Evolutionary conservation across 129 eudicot species (phyloP), one percentile per base, ranked within the genome.

Genomic region (Ambrosia trifida): DNA sequence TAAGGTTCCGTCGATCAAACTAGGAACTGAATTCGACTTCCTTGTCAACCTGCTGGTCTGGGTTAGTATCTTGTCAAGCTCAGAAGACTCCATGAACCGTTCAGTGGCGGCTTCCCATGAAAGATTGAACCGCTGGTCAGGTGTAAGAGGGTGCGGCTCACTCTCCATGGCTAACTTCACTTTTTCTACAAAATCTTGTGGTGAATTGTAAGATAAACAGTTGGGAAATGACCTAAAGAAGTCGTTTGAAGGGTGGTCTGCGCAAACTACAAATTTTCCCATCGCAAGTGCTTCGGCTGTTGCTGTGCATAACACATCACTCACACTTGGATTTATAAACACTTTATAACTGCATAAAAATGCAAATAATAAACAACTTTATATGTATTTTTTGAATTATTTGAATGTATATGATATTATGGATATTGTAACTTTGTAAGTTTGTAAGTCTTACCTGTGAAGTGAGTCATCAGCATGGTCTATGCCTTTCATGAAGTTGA

Each of bases 71-170:
- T 79, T 84, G 43, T 86, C 85, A 19, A 94, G 92, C 19, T 94
- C 99, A 1, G 99, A 94, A 69, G 82, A 85, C 73, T 94, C 87
- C 90, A 87, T 87, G 68, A 94, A 94, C 69, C 99, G 82, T 73
- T 85, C 87, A 7, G 97, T 94, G 11, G 99, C 99, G 2, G 99
- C 97, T 78, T 94, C 99, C 99, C 99, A 94, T 71, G 99, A 94
- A 19, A 94, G 96, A 61, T 67, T 79, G 72, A 87, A 87, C 69
- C 79, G 66, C 62, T 94, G 85, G 73, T 94, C 96, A 0, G 93
- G 84, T n/a, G 97, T 94, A 1, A 94, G 87, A 20, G 99, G 97
- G 76, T 78, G 93, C 4, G 99, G 99, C 53, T 94, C 97, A 31
- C 73, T 79, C 4, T 82, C 76, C 88, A 94, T 84, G 61, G 99